Evolutionary conservation across 768 basidiomycete species (phyloP), one percentile per base, ranked within the genome.

Genomic region (Kwoniella sp.): DNA sequence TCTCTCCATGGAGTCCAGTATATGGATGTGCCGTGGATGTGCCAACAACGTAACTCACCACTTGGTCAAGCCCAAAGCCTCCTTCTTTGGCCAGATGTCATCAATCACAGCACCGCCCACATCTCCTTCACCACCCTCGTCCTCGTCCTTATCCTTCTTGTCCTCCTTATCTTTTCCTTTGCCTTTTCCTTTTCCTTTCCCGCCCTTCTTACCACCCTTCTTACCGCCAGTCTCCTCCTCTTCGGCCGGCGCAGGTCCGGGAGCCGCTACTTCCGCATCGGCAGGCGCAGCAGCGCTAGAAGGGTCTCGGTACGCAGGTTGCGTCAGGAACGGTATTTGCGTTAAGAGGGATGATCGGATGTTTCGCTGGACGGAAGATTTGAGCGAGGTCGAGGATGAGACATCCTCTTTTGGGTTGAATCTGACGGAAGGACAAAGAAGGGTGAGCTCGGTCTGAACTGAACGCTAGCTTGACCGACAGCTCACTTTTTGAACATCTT

Each of bases 51-150:
- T 20, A 11, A 78, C 83, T 56, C 25, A 93, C 95, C 96, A 98
- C 84, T 98, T 98, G 66, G 93, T 91, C 74, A 90, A 89, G 4
- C 90, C 88, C 53, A 97, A 84, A 1, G 89, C 85, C 84, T 97
- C 95, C 85, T 98, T 99, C 90, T 98, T 99, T 2, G 94, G 92
- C 96, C 96, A 99, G 57, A 99, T 86, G 73, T 86, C 86, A 77
- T 99, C 96, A 30, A 98, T 83, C 1, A 76, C 70, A 3, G 37
- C 30, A 29, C 88, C 87, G 68, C 91, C 91, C 47, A 87, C 85
- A 67, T 88, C 69, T 1, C 66, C 74, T 28, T 71, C 74, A 20
- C 63, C 73, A 2, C 26, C 63, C 0, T 25, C 65, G 1, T 52
- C 72, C 13, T 62, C 75, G 22, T 50, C 67, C 13, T 64, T 29